These are phyloP conservation scores for Chrysophaeum taylorii DNA, from an alignment of 352 stramenopile genomes.

Conservation along the genomic window DNA sequence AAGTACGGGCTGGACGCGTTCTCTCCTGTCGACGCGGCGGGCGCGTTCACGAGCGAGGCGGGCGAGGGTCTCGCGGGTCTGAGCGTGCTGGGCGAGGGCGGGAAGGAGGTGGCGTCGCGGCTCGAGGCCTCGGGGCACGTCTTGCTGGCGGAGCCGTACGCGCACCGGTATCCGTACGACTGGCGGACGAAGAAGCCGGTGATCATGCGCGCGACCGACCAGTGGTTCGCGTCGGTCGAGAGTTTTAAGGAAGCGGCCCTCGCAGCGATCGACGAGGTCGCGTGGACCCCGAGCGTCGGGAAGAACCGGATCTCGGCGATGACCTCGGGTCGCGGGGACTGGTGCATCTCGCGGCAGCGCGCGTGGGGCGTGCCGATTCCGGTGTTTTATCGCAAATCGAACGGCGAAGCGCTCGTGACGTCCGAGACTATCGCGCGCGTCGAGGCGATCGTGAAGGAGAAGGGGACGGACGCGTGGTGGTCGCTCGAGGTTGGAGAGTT, in stretches of 20 bases:
- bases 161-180: conserved; percentile 96
- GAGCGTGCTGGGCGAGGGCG: conserved; percentile 77
- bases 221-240: conserved; percentile 96
- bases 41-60: conserved; percentile 78
- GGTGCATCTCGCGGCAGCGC: conserved; percentile 96
- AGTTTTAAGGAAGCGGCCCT: conserved; percentile 70
- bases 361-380: conserved; percentile 96
- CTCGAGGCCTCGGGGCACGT: conserved; percentile 64
- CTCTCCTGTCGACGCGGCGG: conserved; percentile 65
- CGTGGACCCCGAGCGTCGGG: conserved; percentile 38
- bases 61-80: conserved; percentile 69
- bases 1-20: conserved; percentile 63
- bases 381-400: conserved; percentile 87
- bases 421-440: conserved; percentile 75
- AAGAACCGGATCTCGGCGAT: conserved; percentile 65
- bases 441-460: conserved; percentile 53
- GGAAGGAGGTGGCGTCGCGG: conserved; percentile 72
- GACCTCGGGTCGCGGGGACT: conserved; percentile 76
- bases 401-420: conserved; percentile 74
- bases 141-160: conserved; percentile 69
- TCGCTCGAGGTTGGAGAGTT: conserved; percentile 62
- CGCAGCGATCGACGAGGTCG: conserved; percentile 53
- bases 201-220: conserved; percentile 90
- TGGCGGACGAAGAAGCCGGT: conserved; percentile 97
- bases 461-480: conserved; percentile 92